These are phyloP conservation scores for Chlorencoelia australis DNA, from an alignment of 2,329 filamentous ascomycete genomes.

Conservation along the genomic window DNA sequence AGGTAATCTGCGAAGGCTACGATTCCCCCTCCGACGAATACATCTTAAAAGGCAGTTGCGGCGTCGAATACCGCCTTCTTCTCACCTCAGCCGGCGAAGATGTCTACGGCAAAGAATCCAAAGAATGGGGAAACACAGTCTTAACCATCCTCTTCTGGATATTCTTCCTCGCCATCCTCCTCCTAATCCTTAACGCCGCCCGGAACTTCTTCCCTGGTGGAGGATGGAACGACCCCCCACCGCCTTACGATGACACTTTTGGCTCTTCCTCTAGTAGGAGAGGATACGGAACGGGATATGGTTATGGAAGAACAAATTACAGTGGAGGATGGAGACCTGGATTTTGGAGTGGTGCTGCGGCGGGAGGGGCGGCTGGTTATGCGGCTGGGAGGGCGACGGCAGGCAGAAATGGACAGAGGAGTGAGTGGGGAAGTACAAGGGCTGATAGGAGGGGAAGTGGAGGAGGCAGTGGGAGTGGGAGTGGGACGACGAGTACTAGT, in stretches of 20 bases:
- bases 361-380: slow-evolving; percentile 61
- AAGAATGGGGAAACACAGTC: slow-evolving; percentile 4
- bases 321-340: slow-evolving; percentile 56
- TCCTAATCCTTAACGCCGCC: slow-evolving; percentile 52
- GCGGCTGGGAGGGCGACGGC: slow-evolving; percentile 58
- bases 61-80: slow-evolving; percentile 75
- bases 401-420: slow-evolving; percentile 30
- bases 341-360: slow-evolving; percentile 56
- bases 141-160: slow-evolving; percentile 41
- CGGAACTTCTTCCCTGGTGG: slow-evolving; percentile 24
- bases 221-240: slow-evolving; percentile 25
- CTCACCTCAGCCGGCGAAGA: slow-evolving; percentile 69
- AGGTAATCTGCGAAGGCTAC: slow-evolving; percentile 80
- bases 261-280: slow-evolving; percentile 18
- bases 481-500: slow-evolving; percentile 23
- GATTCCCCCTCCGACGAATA: slow-evolving; percentile 65
- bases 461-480: slow-evolving; percentile 11
- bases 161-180: slow-evolving; percentile 48
- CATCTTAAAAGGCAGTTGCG: slow-evolving; percentile 86
- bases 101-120: slow-evolving; percentile 41
- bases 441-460: too few relatives aligned
- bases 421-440: slow-evolving; percentile 9
- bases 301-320: too few relatives aligned
- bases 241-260: slow-evolving; percentile 23
- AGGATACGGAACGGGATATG: slow-evolving; percentile 10